Percentiles rank a stretch among this genome's conserved stretches.
These are phyloP conservation scores for Cladophialophora carrionii DNA, from an alignment of 2,329 filamentous ascomycete genomes.

Conservation along the genomic window DNA sequence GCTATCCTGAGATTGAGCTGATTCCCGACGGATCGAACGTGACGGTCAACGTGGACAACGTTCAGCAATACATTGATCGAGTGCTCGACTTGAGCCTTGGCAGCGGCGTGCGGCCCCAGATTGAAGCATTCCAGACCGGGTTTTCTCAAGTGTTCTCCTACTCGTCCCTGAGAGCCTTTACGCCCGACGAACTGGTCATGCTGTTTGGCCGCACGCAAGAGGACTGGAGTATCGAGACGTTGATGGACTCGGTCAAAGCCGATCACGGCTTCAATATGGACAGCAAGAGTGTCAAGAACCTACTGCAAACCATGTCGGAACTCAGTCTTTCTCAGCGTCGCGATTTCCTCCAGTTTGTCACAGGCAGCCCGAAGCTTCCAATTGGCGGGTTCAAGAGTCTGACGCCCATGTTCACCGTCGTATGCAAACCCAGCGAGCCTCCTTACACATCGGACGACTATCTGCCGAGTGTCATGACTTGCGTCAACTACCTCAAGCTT, in stretches of 20 bases:
- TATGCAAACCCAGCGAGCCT: conserved; percentile 96
- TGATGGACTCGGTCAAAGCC: conserved; percentile 98
- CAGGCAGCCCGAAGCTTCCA: conserved; percentile 94
- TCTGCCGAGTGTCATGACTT: conserved; percentile 99
- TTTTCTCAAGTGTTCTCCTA: conserved; percentile 98
- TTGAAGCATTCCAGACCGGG: conserved; percentile 85
- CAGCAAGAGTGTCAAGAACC: conserved; percentile 89
- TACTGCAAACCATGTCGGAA: conserved; percentile 93
- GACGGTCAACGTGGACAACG: conserved; percentile 83
- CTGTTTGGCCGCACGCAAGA: conserved; percentile 91
- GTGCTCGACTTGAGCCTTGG: conserved; percentile 91
- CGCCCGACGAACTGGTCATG: conserved; percentile 90
- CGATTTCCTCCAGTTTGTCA: conserved; percentile 96
- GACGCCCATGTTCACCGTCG: conserved; percentile 97
- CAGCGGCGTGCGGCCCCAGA: conserved; percentile 82
- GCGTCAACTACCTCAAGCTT: conserved; percentile 97
- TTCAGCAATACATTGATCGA: conserved; percentile 82
- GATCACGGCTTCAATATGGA: conserved; percentile 99
- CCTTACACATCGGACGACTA: conserved; percentile 96
- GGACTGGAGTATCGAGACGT: conserved; percentile 95
- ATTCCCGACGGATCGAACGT: conserved; percentile 73
- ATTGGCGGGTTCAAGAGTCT: conserved; percentile 98
- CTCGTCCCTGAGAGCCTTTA: conserved; percentile 87
- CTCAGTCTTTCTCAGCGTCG: conserved; percentile 73
- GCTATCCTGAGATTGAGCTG: conserved; percentile 84